Evolutionary conservation across 805 yeast genomes (phyloP), one percentile per base, ranked within the genome.

Genomic region (Helenozyma rhizophorensis): DNA sequence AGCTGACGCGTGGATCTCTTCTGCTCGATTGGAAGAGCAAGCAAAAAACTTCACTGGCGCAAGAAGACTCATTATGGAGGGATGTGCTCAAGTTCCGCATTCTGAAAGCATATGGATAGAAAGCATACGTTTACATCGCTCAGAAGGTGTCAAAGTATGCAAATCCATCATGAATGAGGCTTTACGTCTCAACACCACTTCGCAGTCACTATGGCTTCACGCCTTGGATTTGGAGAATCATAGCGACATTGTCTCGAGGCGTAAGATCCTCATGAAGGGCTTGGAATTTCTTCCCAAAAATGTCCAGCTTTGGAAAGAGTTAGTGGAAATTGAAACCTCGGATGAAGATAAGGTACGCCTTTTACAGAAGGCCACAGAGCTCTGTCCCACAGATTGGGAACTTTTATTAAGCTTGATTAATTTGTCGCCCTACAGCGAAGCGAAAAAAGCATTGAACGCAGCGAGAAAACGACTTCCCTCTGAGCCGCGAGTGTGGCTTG

Each of bases 31-130:
- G 8, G 97, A 90, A 50, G 82, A 76, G 43, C 72, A 70, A 27
- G 81, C 80, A 1, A 68, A 69, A 27, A 78, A 76, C 32, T 63
- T 65, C 33, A 59, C 59, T 4, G 56, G 56, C 10, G 96, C 97
- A 0, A 71, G 72, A 33, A 58, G 58, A 14, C 40, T 83, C 11
- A 80, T 88, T 6, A 66, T 65, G n/a, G 77, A 84, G 50, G 98
- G 95, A 2, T 83, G 96, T 48, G 64, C 61, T 4, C 62, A 63
- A 26, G 77, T 89, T 43, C 85, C 88, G 0, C 62, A 60, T 24
- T 74, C 68, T 43, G 94, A 80, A 37, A 82, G 76, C 9, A 65
- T 88, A 0, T 90, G 98, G 98, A 54, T 89, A 6, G 95, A 85
- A 42, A 80, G 73, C 49, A 63, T 90, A 5, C 67, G 85, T 28